Conservation (phyloP, 2,329 filamentous ascomycete genomes). For the Botrytis fabae region DNA sequence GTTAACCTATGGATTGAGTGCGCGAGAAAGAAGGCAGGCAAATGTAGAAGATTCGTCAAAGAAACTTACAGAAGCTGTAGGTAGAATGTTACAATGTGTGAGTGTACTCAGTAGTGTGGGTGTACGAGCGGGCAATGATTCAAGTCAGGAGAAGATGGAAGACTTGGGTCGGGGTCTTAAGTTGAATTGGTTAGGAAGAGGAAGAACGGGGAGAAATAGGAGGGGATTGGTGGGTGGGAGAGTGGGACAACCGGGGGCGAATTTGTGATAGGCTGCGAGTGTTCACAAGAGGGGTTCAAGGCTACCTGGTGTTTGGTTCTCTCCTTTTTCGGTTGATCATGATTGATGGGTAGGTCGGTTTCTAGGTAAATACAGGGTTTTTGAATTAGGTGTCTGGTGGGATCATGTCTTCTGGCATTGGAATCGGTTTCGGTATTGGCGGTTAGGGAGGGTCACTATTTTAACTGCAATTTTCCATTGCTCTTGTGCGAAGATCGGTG, state of each 20-base stretch:
- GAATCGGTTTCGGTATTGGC: neutral
- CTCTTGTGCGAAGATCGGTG: neutral
- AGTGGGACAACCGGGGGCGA: constrained; percentile 25
- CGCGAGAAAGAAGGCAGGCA: constrained; percentile 40
- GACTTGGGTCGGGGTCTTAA: constrained; percentile 85
- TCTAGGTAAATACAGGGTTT: neutral
- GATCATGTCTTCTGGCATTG: constrained; percentile 14
- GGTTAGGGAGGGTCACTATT: neutral
- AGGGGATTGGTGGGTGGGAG: constrained; percentile 71
- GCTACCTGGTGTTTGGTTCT: neutral
- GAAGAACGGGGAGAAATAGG: constrained; percentile 83
- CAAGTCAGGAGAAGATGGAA: constrained; percentile 75
- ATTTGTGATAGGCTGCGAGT: neutral
- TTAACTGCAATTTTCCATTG: no score
- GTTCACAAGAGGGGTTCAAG: neutral
- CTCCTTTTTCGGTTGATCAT: neutral
- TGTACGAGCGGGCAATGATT: constrained; percentile 53
- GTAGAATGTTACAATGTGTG: constrained; percentile 93
- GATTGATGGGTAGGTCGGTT: neutral
- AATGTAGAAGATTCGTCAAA: constrained; percentile 64
- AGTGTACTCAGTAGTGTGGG: constrained; percentile 80
- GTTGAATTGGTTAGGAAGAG: constrained; percentile 93
- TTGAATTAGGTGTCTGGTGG: constrained; percentile 9
- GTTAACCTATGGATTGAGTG: constrained; percentile 9
- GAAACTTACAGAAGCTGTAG: constrained; percentile 90